phyloP scores from a whole-genome alignment of 345 rosid species.

The Lepidium didymum region DNA sequence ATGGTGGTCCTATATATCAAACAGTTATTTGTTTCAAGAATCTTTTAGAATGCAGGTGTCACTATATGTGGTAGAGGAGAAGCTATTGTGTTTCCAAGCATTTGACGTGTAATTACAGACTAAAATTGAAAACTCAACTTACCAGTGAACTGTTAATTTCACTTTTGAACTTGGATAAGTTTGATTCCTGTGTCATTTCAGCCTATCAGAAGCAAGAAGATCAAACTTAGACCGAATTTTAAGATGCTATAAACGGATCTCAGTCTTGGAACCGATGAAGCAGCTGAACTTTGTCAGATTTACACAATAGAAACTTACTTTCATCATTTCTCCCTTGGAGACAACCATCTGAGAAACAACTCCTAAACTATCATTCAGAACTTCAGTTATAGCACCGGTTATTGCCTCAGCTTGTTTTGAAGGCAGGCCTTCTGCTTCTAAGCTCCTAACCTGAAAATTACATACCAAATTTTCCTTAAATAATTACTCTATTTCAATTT shows the following conservation, averaged over 20 bases:
- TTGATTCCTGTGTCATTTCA: conserved; percentile 67
- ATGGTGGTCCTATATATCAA: conserved; percentile 57
- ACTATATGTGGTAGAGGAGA: neutral
- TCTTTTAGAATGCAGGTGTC: neutral
- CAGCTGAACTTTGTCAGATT: neutral
- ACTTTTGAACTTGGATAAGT: conserved; percentile 71
- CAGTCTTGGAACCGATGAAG: neutral
- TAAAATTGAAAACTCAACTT: neutral
- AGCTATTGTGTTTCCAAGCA: neutral
- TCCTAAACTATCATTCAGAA: conserved; percentile 67
- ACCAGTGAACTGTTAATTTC: conserved; percentile 74
- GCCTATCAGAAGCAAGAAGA: conserved; percentile 32
- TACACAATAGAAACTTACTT: conserved; percentile 29
- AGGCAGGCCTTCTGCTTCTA: conserved; percentile 79
- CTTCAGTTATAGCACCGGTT: conserved; percentile 66
- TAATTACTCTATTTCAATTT: neutral
- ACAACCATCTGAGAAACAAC: conserved; percentile 70
- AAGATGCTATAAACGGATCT: neutral
- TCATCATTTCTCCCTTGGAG: conserved; percentile 80
- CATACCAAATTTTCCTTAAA: neutral
- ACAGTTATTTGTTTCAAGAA: neutral
- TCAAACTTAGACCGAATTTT: neutral
- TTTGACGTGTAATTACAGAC: neutral
- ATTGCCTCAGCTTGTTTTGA: conserved; percentile 92
- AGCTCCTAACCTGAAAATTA: conserved; percentile 56